These are phyloP conservation scores for Phytophthora nicotianae DNA, from an alignment of 352 stramenopile species.

Conservation along the genomic window DNA sequence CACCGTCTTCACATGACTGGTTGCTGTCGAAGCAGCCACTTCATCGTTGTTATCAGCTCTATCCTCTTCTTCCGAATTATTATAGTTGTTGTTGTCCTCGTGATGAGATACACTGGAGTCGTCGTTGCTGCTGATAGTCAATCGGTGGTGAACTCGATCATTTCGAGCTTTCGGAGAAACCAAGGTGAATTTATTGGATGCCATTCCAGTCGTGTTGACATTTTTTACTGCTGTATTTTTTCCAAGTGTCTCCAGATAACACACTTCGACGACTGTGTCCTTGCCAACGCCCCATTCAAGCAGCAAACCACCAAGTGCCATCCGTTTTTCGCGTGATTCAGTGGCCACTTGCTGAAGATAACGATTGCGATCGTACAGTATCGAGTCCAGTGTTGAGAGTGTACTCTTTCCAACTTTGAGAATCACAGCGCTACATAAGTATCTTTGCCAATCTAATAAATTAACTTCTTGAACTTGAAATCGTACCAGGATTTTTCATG, in stretches of 20 bases:
- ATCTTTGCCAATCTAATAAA: not conserved
- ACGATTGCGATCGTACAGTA: slow-evolving; percentile 28
- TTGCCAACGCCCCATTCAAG: slow-evolving; percentile 60
- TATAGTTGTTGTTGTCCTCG: slow-evolving; percentile 14
- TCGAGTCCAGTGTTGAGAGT: slow-evolving; percentile 24
- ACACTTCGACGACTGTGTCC: slow-evolving; percentile 61
- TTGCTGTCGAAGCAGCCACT: slow-evolving; percentile 5
- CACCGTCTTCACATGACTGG: slow-evolving; percentile 52
- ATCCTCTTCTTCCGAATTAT: slow-evolving; percentile 18
- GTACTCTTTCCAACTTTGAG: slow-evolving; percentile 24
- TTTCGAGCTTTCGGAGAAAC: slow-evolving; percentile 19
- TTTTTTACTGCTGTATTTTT: not conserved
- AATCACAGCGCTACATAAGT: not conserved
- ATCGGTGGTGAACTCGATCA: slow-evolving; percentile 10
- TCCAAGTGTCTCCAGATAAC: slow-evolving; percentile 25
- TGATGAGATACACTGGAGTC: not conserved
- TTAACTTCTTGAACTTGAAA: not conserved
- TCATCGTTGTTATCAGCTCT: slow-evolving; percentile 16
- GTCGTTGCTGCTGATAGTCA: not conserved
- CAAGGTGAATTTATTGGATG: slow-evolving; percentile 13
- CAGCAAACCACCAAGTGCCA: slow-evolving; percentile 52
- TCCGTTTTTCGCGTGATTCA: slow-evolving; percentile 45
- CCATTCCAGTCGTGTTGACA: not conserved
- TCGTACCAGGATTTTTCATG: slow-evolving; percentile 38
- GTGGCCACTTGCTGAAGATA: slow-evolving; percentile 45